Conservation (phyloP, 2,329 filamentous ascomycete genomes). For the Lachnum nothofagi region DNA sequence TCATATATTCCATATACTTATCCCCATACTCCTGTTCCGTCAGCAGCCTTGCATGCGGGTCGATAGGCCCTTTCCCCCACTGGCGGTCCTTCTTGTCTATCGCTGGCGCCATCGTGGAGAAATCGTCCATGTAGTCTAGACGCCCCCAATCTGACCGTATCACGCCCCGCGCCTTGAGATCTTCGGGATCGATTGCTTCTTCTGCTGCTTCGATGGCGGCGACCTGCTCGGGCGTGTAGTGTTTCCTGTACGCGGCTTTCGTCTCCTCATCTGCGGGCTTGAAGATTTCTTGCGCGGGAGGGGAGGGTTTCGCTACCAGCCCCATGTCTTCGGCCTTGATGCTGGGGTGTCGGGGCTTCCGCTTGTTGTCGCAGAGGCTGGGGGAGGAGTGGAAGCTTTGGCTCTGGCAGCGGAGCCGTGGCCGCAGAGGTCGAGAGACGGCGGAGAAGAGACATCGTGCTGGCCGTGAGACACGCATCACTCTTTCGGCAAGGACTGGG, state of each 20-base stretch:
- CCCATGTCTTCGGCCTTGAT: slow-evolving; percentile 35
- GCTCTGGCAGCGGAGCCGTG: slow-evolving; percentile 42
- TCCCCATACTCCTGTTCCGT: slow-evolving; percentile 56
- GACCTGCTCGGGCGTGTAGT: slow-evolving; percentile 77
- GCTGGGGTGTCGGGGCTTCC: slow-evolving; percentile 37
- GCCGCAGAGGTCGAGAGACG: slow-evolving; percentile 39
- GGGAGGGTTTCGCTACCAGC: slow-evolving; percentile 22
- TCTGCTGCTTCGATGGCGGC: slow-evolving; percentile 78
- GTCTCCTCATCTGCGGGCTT: slow-evolving; percentile 64
- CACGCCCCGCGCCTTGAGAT: slow-evolving; percentile 68
- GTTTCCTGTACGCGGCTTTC: slow-evolving; percentile 53
- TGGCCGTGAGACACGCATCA: slow-evolving; percentile 45
- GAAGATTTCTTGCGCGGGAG: slow-evolving; percentile 42
- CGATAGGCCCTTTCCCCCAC: slow-evolving; percentile 30
- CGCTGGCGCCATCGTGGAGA: slow-evolving; percentile 69
- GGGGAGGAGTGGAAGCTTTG: slow-evolving; percentile 45
- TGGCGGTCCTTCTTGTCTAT: slow-evolving; percentile 68
- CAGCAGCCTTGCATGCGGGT: slow-evolving; percentile 45
- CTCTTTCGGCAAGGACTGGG: slow-evolving; percentile 17
- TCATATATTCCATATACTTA: slow-evolving; percentile 48
- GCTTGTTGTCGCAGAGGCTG: slow-evolving; percentile 33
- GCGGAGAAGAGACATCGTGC: slow-evolving; percentile 47
- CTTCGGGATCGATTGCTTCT: slow-evolving; percentile 64
- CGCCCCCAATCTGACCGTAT: slow-evolving; percentile 67
- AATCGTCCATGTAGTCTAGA: slow-evolving; percentile 75